Conservation (phyloP, 2,329 filamentous ascomycete genomes). For the Penicillium sclerotiorum region DNA sequence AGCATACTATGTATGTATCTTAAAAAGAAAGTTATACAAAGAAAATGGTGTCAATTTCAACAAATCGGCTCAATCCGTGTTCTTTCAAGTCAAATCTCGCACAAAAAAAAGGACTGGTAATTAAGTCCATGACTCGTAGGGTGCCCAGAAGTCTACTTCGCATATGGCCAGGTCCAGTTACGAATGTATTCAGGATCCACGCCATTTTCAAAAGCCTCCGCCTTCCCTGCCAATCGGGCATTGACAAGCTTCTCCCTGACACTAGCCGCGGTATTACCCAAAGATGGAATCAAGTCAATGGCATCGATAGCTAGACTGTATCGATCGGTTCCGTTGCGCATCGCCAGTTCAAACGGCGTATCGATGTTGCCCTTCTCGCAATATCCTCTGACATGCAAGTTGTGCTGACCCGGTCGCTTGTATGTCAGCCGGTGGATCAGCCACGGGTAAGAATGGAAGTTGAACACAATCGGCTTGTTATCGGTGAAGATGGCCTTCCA, state of each 20-base stretch:
- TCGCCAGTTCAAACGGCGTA: conserved; percentile 75
- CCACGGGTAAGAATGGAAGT: conserved; percentile 84
- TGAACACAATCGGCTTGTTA: conserved; percentile 75
- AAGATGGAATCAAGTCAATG: conserved; percentile 65
- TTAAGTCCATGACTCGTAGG: too few species aligned
- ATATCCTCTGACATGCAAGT: conserved; percentile 76
- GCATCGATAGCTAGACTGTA: conserved; percentile 77
- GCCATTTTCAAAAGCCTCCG: conserved; percentile 69
- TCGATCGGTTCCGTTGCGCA: conserved; percentile 75
- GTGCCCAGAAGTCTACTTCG: conserved; percentile 18
- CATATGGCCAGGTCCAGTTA: conserved; percentile 66
- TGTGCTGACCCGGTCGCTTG: conserved; percentile 68
- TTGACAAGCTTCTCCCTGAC: conserved; percentile 67
- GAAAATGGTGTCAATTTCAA: too few species aligned
- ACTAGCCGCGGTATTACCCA: conserved; percentile 65
- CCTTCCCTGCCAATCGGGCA: conserved; percentile 64
- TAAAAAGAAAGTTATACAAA: too few species aligned
- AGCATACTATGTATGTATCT: too few species aligned
- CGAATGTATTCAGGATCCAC: conserved; percentile 68
- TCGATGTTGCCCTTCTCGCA: conserved; percentile 84
- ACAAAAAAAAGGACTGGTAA: too few species aligned
- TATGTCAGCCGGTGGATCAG: conserved; percentile 76
- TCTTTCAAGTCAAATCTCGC: too few species aligned
- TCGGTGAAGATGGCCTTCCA: conserved; percentile 72
- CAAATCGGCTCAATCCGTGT: too few species aligned